phyloP scores from a whole-genome alignment of 768 basidiomycete genomes.

The Trametes meyenii region DNA sequence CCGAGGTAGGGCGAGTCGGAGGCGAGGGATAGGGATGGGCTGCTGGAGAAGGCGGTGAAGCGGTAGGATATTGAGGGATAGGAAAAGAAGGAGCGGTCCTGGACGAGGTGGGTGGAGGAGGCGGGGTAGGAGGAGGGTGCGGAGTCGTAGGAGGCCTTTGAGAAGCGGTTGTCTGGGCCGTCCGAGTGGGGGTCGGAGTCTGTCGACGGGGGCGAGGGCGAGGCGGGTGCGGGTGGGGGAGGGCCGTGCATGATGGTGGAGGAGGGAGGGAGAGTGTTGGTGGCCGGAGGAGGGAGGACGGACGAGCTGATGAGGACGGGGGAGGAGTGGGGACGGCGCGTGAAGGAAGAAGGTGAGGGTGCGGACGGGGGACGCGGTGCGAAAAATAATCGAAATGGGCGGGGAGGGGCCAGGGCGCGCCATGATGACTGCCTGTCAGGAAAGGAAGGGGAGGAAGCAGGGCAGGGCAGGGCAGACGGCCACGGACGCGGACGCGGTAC shows the following conservation, averaged over 20 bases:
- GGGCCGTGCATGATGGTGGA: constrained; percentile 11
- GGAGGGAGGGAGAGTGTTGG: neutral
- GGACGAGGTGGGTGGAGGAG: constrained; percentile 18
- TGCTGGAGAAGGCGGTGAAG: constrained; percentile 27
- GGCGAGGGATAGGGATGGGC: constrained; percentile 26
- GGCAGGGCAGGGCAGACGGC: neutral
- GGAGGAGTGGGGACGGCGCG: neutral
- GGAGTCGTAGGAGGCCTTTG: constrained; percentile 18
- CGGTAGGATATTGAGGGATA: constrained; percentile 27
- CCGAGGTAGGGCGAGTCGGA: constrained; percentile 34
- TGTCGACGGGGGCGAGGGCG: constrained; percentile 5
- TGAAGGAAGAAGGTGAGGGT: neutral
- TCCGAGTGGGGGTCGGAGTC: constrained; percentile 7
- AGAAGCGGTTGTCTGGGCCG: constrained; percentile 12
- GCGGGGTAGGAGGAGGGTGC: constrained; percentile 14
- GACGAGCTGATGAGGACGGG: neutral
- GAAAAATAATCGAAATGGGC: constrained; percentile 2
- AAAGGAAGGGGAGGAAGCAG: neutral
- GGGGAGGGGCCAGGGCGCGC: constrained; percentile 6
- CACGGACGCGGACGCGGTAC: neutral
- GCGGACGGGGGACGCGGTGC: neutral
- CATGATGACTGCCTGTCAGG: constrained; percentile 1
- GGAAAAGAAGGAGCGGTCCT: constrained; percentile 22
- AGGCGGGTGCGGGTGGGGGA: constrained; percentile 8
- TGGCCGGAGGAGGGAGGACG: constrained; percentile 4